Conservation (phyloP, 2,329 filamentous ascomycete species). For the Aspergillus costaricaensis region DNA sequence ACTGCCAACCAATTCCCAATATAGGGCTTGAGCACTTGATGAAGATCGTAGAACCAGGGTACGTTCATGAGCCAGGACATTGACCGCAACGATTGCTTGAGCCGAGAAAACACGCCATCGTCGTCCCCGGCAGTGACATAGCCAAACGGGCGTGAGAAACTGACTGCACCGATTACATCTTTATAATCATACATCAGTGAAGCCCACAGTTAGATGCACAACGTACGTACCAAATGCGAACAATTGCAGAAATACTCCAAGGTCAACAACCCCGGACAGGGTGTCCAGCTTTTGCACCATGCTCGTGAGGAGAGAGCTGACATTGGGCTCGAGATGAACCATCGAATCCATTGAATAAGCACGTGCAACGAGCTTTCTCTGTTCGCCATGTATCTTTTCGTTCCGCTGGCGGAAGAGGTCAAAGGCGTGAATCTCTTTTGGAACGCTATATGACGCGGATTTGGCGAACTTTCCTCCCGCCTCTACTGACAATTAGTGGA, state of each 20-base stretch:
- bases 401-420: neutral
- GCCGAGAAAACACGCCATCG: neutral
- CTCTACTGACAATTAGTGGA: neutral
- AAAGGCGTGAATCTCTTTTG: neutral
- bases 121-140: neutral
- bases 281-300: constrained; percentile 1
- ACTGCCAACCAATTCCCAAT: constrained; percentile 3
- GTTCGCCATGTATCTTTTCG: neutral
- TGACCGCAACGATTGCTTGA: neutral
- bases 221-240: constrained; percentile 4
- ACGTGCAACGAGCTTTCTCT: neutral
- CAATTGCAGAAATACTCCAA: neutral
- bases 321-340: constrained; percentile 4
- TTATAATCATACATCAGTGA: neutral
- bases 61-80: constrained; percentile 1
- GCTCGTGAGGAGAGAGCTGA: neutral
- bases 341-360: constrained; percentile 5
- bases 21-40: neutral
- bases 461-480: neutral
- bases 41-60: neutral
- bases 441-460: neutral
- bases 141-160: constrained; percentile 4
- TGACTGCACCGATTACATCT: constrained; percentile 7
- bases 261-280: neutral
- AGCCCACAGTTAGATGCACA: neutral